Base-by-base conservation (phyloP, 768 basidiomycete genomes). In the Cystofilobasidium macerans region DNA sequence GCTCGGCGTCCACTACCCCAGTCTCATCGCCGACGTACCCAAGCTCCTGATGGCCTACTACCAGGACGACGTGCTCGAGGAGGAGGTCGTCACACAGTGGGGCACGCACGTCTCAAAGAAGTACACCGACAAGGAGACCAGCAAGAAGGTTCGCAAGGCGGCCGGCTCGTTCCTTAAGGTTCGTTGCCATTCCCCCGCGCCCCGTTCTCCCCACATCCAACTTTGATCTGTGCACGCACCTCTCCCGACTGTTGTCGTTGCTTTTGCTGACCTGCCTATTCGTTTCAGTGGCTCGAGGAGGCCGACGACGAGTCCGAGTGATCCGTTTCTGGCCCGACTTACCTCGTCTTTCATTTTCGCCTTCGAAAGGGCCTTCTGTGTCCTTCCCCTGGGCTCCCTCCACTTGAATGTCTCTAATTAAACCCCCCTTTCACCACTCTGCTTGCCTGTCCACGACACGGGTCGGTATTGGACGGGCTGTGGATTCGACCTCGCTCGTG, bases 41-140 rank as follows among this genome's bases (percentile, higher is more conserved):
- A 94, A 94, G 76, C 84, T 95, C 70, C 81, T 99, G 68, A 97
- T 98, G 93, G 83, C 77, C 16, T 82, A 95, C 71, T 99, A 97
- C 76, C 92, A 98, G 76, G 82, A 79, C 45, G 95, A 98, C 71
- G 79, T 98, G 22, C 78, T 99, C 61, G 92, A 97, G 9, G 95
- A 99, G 75, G 90, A 89, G 30, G 81, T 94, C 8, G 80, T 93
- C 58, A 84, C 81, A 13, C 85, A 92, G 69, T 97, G 92, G 94
- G 92, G 92, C 12, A 94, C 89, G 5, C 92, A 94, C 71, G 89
- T 92, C 74, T 89, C 86, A 78, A 94, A 88, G 81, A 95, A 97
- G 79, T 94, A 90, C 73, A 88, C 92, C 53, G 89, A 94, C 77
- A 91, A 87, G 78, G 92, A 97, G 32, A 86, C 83, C 54, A 88